These are phyloP conservation scores for Jaapia argillacea DNA, from an alignment of 768 basidiomycete species.

Conservation along the genomic window DNA sequence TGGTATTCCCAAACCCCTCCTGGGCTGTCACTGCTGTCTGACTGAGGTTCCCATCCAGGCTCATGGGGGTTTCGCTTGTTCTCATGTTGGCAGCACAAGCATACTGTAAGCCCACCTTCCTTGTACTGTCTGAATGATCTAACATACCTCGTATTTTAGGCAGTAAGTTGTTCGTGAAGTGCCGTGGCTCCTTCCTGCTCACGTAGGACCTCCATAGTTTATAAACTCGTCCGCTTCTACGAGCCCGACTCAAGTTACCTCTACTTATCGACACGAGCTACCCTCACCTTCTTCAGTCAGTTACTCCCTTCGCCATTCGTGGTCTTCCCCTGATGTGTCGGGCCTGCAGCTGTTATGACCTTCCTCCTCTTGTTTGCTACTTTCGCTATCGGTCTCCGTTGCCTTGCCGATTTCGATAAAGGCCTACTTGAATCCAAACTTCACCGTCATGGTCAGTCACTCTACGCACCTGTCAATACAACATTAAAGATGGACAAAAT, in stretches of 20 bases:
- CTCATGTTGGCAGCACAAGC: slow-evolving; percentile 71
- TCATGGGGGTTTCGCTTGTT: slow-evolving; percentile 62
- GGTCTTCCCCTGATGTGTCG: too few relatives aligned
- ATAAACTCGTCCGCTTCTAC: slow-evolving; percentile 81
- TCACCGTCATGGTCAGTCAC: slow-evolving; percentile 43
- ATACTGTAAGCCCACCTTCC: slow-evolving; percentile 48
- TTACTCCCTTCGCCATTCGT: too few relatives aligned
- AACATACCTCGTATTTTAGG: slow-evolving; percentile 12
- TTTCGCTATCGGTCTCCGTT: slow-evolving; percentile 67
- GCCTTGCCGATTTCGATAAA: slow-evolving; percentile 75
- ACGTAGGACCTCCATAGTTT: slow-evolving; percentile 47
- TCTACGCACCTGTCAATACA: slow-evolving; percentile 21
- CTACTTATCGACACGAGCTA: slow-evolving; percentile 69
- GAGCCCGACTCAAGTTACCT: slow-evolving; percentile 39
- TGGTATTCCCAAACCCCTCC: slow-evolving; percentile 33
- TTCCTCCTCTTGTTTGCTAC: slow-evolving; percentile 68
- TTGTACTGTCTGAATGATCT: background rate
- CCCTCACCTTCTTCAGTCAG: slow-evolving; percentile 75
- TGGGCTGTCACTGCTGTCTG: background rate
- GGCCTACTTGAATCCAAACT: slow-evolving; percentile 69
- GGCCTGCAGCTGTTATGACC: slow-evolving; percentile 59
- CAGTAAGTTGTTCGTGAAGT: slow-evolving; percentile 16
- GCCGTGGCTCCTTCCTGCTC: too few relatives aligned
- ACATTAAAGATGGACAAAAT: slow-evolving; percentile 19
- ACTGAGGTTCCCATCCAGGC: slow-evolving; percentile 25